Evolutionary conservation across 2,329 filamentous ascomycete species (phyloP).

Genomic region (Zasmidium cellare): DNA sequence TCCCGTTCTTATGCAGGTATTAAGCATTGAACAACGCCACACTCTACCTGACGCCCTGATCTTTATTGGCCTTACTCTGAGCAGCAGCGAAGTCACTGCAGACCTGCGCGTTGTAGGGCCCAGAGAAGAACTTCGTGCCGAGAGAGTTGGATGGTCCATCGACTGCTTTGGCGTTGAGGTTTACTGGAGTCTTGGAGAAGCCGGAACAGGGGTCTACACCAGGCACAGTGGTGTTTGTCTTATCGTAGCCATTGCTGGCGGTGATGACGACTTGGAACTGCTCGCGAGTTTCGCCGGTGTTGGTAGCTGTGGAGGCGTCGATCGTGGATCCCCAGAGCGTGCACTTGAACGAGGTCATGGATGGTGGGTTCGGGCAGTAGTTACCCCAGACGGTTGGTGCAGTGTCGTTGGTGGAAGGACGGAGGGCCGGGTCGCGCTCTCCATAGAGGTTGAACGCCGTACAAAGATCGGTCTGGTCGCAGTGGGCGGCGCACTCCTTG

Average conservation of each 20-base stretch:
- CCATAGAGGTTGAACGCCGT: conserved; percentile 26
- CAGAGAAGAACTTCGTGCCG: conserved; percentile 30
- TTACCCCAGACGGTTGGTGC: conserved; percentile 24
- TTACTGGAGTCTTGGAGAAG: conserved; percentile 12
- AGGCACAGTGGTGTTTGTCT: conserved; percentile 22
- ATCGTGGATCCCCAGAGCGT: conserved; percentile 34
- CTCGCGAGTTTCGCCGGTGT: conserved; percentile 23
- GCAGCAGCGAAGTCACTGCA: conserved; percentile 24
- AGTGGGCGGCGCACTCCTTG: conserved; percentile 22
- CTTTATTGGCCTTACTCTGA: conserved; percentile 14
- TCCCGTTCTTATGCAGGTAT: conserved; percentile 23
- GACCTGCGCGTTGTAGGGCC: conserved; percentile 29
- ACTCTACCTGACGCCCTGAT: neutral
- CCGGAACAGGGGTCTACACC: neutral
- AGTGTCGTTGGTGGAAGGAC: conserved; percentile 25
- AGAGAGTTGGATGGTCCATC: conserved; percentile 21
- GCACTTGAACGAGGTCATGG: conserved; percentile 35
- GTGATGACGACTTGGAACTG: conserved; percentile 31
- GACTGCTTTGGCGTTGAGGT: conserved; percentile 23
- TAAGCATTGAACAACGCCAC: conserved; percentile 24
- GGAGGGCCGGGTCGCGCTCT: conserved; percentile 26
- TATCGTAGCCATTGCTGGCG: conserved; percentile 29
- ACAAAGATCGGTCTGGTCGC: conserved; percentile 23
- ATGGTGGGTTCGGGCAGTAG: conserved; percentile 28
- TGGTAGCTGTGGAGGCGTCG: conserved; percentile 26